Evolutionary conservation across 495 filamentous ascomycete genomes (phyloP), one percentile per base, ranked within the genome.

Genomic region (Penicillium pancosmium): DNA sequence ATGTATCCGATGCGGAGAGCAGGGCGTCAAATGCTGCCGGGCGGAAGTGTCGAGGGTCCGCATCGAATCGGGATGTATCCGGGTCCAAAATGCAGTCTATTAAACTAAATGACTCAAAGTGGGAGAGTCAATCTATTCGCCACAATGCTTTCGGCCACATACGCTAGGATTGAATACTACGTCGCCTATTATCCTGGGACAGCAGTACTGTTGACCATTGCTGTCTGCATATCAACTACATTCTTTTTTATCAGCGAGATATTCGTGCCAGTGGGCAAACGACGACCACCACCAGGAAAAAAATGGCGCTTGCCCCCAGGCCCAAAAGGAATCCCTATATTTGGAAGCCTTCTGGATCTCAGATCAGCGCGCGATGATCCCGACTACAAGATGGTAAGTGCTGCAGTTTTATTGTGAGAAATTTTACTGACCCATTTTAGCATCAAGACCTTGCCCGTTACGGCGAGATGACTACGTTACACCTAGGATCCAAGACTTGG

Each of bases 401-500:
- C 25, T 27, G 25, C 25, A 7, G 25, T 4, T 7, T 4, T 7
- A 5, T 27, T 27, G 0, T 27, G 25, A 38, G 10, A 38, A 38
- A 38, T 5, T 27, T 38, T 4, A 38, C 35, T 38, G 35, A 38
- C 5, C 5, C 7, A 11, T 11, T 38, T 4, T 12, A 38, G 35
- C 5, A 38, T 15, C 10, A 38, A 11, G 35, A 53, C 38, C 48
- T 62, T 19, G 59, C 54, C 41, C n/a, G 41, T 10, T 72, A 75
- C 61, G 74, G 74, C 8, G 73, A 74, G 34, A 70, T 76, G 68
- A 67, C 68, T 4, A 77, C 74, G 0, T 33, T 76, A 0, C 66
- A 65, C 36, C 59, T 77, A 27, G 73, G 73, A 4, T 69, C 69
- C 10, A 68, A 66, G 41, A 74, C 71, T 4, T 74, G 69, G 73